Evolutionary conservation across 192 early-diverging fungal species (phyloP).

Genomic region (Phlyctochytrium arcticum): DNA sequence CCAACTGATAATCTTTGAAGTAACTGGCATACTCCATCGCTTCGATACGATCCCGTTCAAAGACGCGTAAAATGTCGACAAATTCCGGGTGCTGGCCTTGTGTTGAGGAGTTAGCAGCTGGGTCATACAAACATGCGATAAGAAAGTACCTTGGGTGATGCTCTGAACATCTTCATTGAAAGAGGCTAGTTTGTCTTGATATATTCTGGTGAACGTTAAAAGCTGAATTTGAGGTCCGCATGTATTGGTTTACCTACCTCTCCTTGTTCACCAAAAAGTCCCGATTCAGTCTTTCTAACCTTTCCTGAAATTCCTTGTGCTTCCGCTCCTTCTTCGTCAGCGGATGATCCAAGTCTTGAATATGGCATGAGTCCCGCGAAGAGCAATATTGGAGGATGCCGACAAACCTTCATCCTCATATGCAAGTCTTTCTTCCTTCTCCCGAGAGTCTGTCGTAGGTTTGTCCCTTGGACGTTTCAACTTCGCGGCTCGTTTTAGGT

Average conservation of each 20-base stretch:
- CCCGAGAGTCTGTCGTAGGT: neutral
- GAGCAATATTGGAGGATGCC: no score
- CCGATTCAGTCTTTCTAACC: conserved; percentile 51
- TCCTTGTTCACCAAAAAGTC: conserved; percentile 63
- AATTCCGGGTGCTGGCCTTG: conserved; percentile 55
- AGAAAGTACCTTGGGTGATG: conserved; percentile 12
- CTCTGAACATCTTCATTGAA: conserved; percentile 29
- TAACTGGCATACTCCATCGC: conserved; percentile 53
- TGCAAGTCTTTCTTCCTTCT: neutral
- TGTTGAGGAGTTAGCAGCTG: no score
- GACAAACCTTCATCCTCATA: neutral
- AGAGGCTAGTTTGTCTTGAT: conserved; percentile 38
- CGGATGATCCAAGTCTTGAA: neutral
- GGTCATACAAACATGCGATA: no score
- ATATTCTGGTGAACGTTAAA: conserved; percentile 28
- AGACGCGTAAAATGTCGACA: conserved; percentile 54
- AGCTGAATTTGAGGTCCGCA: neutral
- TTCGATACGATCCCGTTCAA: conserved; percentile 54
- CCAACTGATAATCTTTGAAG: conserved; percentile 67
- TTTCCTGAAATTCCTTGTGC: conserved; percentile 48
- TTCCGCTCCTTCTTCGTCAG: conserved; percentile 52
- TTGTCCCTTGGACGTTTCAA: neutral
- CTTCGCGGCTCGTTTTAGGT: neutral
- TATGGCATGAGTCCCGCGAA: neutral
- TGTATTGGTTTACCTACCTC: conserved; percentile 49